Base-by-base conservation (phyloP, 169 alveolate species). In the Theileria parva region DNA sequence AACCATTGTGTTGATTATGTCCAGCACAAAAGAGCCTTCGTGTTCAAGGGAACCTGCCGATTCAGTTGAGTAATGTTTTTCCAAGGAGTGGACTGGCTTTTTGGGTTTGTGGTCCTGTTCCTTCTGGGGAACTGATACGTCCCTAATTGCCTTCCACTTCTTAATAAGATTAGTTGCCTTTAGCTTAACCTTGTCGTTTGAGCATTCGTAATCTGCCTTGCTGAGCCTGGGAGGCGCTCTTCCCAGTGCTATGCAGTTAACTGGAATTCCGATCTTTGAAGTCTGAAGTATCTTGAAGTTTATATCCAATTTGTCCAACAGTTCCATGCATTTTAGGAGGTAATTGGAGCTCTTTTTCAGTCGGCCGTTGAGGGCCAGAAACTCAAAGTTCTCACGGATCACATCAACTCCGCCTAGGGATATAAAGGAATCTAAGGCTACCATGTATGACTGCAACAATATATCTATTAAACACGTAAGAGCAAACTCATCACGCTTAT, bases 101-200 rank as follows among this genome's bases (percentile, higher is more conserved):
- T 44, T 51, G 0, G 8, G 44, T 32, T 68, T 68, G 34, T 21
- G 30, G 6, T 68, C 77, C 64, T n/a, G 23, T 68, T 68, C 66
- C 39, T 39, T 59, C 48, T 39, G 27, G 11, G 74, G 74, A 19
- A 73, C 19, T 59, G 91, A 77, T 1, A 83, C 91, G 48, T 85
- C 91, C 12, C 91, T n/a, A 25, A 85, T 85, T 28, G 91, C 86
- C 61, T 85, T 85, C 91, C 91, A 85, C 85, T 78, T 85, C 80
- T 85, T 85, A 3, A 85, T 85, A 74, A 85, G 50, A 48, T 85
- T 81, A 5, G 91, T 78, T 23, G 91, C 91, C 76, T 85, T 85
- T 15, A 85, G 71, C 74, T 85, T 85, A 73, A 85, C 91, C 19
- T 59, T 39, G 61, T 77, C 87, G 48, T 65, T 73, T 13, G 60